Evolutionary conservation across 1,284 basidiomycete genomes (phyloP), one percentile per base, ranked within the genome.

Genomic region (Apiotrichum laibachii): DNA sequence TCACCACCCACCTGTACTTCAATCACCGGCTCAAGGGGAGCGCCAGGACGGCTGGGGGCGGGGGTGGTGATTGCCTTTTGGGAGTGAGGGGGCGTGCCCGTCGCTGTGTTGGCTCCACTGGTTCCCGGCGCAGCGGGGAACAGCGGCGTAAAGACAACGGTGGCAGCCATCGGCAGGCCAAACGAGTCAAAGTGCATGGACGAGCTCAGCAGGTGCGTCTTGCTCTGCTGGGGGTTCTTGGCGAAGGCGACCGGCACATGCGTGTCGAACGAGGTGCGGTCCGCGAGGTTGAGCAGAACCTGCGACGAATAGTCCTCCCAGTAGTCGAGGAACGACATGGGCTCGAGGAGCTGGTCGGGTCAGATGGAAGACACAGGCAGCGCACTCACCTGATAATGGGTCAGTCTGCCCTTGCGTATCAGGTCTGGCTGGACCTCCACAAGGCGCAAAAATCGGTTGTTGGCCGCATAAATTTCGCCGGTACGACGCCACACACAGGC

Each of bases 1-100:
- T 55, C 50, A 22, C 61, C 61, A 63, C 61, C 61, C 55, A 63
- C 61, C 61, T 63, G 61, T 48, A 63, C 58, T 37, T 59, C 61
- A 48, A 63, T 63, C 48, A 48, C 42, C 21, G 57, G 52, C 35
- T 61, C 59, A n/a, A 13, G 10, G 16, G 31, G 31, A 2, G 16
- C 18, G 26, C 26, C 47, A 7, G 33, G 18, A n/a, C 45, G 10
- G 9, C 8, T 16, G 13, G 11, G 22, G 21, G 15, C 19, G 51
- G 42, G 1, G 4, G 18, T 33, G 43, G 22, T 26, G 39, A n/a
- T 31, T 21, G n/a, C 26, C 26, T 16, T 39, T 11, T 11, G 50
- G 18, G n/a, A 18, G 13, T 11, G 10, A 21, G 52, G 12, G 40
- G 51, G 12, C n/a, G 51, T 15, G 40, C 21, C 31, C 13, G 43